phyloP scores from a whole-genome alignment of 2,329 filamentous ascomycete species.

The Aspergillus japonicus region DNA sequence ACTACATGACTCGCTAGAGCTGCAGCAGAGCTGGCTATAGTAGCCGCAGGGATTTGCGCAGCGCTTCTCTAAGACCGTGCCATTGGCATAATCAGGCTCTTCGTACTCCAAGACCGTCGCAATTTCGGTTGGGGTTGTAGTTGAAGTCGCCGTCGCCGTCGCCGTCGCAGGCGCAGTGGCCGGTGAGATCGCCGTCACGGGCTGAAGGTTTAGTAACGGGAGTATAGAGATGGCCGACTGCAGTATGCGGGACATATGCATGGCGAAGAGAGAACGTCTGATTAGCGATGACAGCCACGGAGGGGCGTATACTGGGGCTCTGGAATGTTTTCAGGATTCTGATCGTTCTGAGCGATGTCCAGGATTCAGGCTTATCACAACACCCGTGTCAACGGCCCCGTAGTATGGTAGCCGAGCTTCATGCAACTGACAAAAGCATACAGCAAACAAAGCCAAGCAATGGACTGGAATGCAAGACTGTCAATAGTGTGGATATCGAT shows the following conservation, averaged over 20 bases:
- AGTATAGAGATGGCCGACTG: conserved; percentile 29
- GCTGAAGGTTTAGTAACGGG: conserved; percentile 25
- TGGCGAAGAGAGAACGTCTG: conserved; percentile 21
- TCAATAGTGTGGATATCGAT: not conserved
- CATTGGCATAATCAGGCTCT: conserved; percentile 13
- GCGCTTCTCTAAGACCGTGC: conserved; percentile 28
- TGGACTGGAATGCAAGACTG: conserved; percentile 1
- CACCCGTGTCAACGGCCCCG: not conserved
- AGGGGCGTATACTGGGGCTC: conserved; percentile 6
- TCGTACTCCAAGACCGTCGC: not conserved
- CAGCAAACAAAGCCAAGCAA: conserved; percentile 5
- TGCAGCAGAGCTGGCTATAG: conserved; percentile 52
- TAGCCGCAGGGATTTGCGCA: conserved; percentile 56
- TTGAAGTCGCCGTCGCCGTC: not conserved
- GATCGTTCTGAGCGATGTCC: conserved; percentile 2
- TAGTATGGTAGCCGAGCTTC: not conserved
- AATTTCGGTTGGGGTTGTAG: not conserved
- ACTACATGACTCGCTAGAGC: conserved; percentile 46
- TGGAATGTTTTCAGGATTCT: conserved; percentile 5
- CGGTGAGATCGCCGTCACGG: conserved; percentile 22
- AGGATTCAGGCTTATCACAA: not conserved
- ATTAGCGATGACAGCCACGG: not conserved
- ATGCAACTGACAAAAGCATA: not conserved
- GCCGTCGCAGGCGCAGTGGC: conserved; percentile 25
- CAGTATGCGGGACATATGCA: conserved; percentile 30